phyloP scores from a whole-genome alignment of 352 stramenopile species.

The Phytophthora pisi region DNA sequence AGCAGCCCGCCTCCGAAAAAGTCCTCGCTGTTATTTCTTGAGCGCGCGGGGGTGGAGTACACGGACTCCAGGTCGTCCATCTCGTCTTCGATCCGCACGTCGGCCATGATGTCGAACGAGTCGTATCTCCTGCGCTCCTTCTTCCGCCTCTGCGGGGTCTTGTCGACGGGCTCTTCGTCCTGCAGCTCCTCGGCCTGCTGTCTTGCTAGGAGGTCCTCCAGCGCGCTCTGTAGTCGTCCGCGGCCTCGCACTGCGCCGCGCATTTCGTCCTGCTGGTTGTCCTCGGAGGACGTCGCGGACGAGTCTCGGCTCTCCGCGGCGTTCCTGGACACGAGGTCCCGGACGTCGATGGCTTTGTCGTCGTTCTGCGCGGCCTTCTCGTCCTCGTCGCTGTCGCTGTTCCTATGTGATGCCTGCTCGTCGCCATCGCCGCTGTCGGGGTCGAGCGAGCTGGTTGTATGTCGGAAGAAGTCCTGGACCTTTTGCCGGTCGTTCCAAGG shows the following conservation, averaged over 20 bases:
- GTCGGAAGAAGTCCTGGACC: conserved; percentile 61
- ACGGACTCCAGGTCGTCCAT: conserved; percentile 35
- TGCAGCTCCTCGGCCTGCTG: conserved; percentile 27
- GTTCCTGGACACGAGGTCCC: conserved; percentile 52
- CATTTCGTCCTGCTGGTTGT: conserved; percentile 30
- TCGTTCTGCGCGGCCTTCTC: conserved; percentile 45
- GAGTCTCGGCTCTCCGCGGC: conserved; percentile 20
- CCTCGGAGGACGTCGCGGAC: conserved; percentile 37
- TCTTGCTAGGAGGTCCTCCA: conserved; percentile 27
- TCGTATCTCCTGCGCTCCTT: conserved; percentile 38
- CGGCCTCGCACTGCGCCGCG: conserved; percentile 9
- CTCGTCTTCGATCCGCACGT: conserved; percentile 29
- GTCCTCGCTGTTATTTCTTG: conserved; percentile 40
- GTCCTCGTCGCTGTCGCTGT: conserved; percentile 1
- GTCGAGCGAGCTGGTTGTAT: conserved; percentile 38
- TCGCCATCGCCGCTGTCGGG: conserved; percentile 1
- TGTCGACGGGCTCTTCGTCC: conserved; percentile 24
- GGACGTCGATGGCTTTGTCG: conserved; percentile 66
- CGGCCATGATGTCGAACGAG: conserved; percentile 40
- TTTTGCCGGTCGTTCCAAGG: conserved; percentile 59
- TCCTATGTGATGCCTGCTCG: too few relatives aligned
- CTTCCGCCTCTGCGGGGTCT: conserved; percentile 10
- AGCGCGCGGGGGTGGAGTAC: conserved; percentile 32
- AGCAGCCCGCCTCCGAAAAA: conserved; percentile 33
- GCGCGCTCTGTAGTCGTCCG: conserved; percentile 24